phyloP scores from a whole-genome alignment of 106 monocot species.

The Iris macrosiphon region DNA sequence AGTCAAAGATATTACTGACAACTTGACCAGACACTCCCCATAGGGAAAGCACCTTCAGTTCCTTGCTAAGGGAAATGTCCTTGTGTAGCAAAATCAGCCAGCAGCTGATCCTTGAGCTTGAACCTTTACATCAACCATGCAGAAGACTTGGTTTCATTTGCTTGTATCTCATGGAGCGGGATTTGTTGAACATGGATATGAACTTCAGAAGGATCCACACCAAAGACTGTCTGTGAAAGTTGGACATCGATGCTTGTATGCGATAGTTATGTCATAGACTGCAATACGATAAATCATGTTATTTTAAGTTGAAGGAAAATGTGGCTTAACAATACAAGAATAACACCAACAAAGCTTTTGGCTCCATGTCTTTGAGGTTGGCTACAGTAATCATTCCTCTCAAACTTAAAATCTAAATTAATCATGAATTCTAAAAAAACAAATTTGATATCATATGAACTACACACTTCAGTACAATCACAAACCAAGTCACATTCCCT shows the following conservation, averaged over 20 bases:
- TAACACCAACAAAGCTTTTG: no score
- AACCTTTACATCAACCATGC: slow-evolving; percentile 84
- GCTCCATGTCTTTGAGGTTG: no score
- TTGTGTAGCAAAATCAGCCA: slow-evolving; percentile 40
- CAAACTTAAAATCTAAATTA: no score
- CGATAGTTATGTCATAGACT: slow-evolving; percentile 94
- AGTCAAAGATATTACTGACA: slow-evolving; percentile 24
- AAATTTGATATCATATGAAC: no score
- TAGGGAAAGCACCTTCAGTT: slow-evolving; percentile 62
- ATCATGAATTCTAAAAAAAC: no score
- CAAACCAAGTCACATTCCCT: no score
- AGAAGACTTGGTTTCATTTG: slow-evolving; percentile 38
- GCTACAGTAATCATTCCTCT: no score
- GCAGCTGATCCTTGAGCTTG: slow-evolving; percentile 64
- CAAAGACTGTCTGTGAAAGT: slow-evolving; percentile 71
- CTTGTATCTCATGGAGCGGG: slow-evolving; percentile 42
- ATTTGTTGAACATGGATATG: slow-evolving; percentile 67
- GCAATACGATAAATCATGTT: no score
- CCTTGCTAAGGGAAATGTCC: slow-evolving; percentile 72
- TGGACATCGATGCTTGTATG: slow-evolving; percentile 71
- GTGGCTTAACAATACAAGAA: no score
- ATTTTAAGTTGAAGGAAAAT: no score
- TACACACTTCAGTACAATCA: no score
- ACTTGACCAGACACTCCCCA: slow-evolving; percentile 32
- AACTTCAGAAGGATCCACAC: slow-evolving; percentile 80